Evolutionary conservation across 2,329 filamentous ascomycete species (phyloP).

Genomic region (Ophiostoma sp.): DNA sequence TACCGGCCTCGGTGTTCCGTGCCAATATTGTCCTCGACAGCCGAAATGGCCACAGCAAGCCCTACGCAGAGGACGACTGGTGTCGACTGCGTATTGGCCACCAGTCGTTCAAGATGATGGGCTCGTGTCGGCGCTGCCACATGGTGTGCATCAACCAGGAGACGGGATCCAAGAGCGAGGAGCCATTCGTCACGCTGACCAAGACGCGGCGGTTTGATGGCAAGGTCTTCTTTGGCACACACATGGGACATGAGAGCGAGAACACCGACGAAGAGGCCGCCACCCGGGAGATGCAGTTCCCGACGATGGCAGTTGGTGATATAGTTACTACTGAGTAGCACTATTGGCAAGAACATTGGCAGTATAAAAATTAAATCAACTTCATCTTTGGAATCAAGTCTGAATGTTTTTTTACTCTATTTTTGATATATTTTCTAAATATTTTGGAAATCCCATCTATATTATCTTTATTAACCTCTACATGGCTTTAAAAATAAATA

Average conservation of each 20-base stretch:
- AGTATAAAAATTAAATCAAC: no score
- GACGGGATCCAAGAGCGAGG: constrained; percentile 69
- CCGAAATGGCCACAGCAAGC: neutral
- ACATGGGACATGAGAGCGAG: constrained; percentile 51
- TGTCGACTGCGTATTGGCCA: constrained; percentile 58
- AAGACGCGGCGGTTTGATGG: constrained; percentile 80
- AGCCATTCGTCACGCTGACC: constrained; percentile 81
- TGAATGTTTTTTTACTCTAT: neutral
- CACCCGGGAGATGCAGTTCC: constrained; percentile 35
- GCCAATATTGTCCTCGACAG: constrained; percentile 76
- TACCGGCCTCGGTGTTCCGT: constrained; percentile 65
- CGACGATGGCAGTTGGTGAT: constrained; percentile 50
- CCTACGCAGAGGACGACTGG: constrained; percentile 84
- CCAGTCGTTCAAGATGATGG: constrained; percentile 65
- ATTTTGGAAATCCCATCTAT: no score
- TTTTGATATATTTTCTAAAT: no score
- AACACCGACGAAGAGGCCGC: neutral
- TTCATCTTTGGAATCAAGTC: no score
- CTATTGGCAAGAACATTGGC: no score
- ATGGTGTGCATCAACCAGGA: constrained; percentile 94
- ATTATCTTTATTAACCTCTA: no score
- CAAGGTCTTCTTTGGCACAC: constrained; percentile 84
- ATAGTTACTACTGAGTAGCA: constrained; percentile 7
- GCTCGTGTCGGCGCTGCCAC: constrained; percentile 81
- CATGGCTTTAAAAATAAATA: no score